Percentiles rank a stretch among this genome's conserved stretches.
These are phyloP conservation scores for Sphaerostilbella broomeana DNA, from an alignment of 2,329 filamentous ascomycete species.

Conservation along the genomic window DNA sequence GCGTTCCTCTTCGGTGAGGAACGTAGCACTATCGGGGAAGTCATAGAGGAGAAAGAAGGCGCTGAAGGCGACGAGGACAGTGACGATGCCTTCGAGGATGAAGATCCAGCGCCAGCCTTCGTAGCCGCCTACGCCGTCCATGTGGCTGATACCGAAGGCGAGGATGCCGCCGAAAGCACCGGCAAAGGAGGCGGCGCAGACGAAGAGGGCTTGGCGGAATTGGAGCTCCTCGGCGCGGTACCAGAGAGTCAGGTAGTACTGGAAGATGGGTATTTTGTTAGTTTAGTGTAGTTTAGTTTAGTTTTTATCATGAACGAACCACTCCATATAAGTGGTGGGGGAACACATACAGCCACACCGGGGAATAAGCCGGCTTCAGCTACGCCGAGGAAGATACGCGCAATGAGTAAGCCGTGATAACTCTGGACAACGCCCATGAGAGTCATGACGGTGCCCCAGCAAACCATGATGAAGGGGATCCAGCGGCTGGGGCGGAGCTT, in stretches of 20 bases:
- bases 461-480: slow-evolving; percentile 68
- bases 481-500: slow-evolving; percentile 66
- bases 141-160: slow-evolving; percentile 62
- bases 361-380: slow-evolving; percentile 62
- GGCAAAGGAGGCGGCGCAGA: slow-evolving; percentile 72
- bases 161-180: slow-evolving; percentile 71
- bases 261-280: no score
- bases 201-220: slow-evolving; percentile 63
- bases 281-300: not conserved
- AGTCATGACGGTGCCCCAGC: slow-evolving; percentile 45
- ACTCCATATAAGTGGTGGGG: not conserved
- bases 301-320: not conserved
- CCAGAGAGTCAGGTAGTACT: slow-evolving; percentile 53
- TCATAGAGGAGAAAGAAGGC: slow-evolving; percentile 71
- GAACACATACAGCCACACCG: slow-evolving; percentile 43
- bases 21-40: slow-evolving; percentile 71
- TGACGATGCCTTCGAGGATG: slow-evolving; percentile 63
- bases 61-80: slow-evolving; percentile 57
- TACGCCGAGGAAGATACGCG: slow-evolving; percentile 56
- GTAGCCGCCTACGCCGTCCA: slow-evolving; percentile 57
- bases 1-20: slow-evolving; percentile 65
- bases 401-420: slow-evolving; percentile 40
- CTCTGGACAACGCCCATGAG: slow-evolving; percentile 47
- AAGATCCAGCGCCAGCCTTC: slow-evolving; percentile 61
- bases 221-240: slow-evolving; percentile 52